Conservation (phyloP, 2,329 filamentous ascomycete genomes). For the Ophiosphaerella korrae region DNA sequence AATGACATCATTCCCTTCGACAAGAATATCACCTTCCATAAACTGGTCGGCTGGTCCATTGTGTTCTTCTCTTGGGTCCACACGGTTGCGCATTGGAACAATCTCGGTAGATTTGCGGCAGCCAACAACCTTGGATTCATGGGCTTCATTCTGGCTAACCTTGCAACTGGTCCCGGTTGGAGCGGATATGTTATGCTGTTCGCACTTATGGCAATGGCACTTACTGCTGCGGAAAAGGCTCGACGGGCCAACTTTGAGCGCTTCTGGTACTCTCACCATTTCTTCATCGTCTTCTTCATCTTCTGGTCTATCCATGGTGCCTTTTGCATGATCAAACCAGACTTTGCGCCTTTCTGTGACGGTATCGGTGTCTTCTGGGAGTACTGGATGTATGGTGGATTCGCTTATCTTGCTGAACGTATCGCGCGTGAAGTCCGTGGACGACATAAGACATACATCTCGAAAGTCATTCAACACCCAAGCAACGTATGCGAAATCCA, state of each 20-base stretch:
- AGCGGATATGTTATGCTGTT: slow-evolving; percentile 84
- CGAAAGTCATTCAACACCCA: slow-evolving; percentile 87
- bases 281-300: slow-evolving; percentile 86
- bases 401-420: slow-evolving; percentile 79
- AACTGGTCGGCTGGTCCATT: slow-evolving; percentile 83
- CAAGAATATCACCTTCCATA: slow-evolving; percentile 90
- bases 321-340: slow-evolving; percentile 89
- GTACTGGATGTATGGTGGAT: slow-evolving; percentile 86
- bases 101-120: slow-evolving; percentile 76
- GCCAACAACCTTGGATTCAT: slow-evolving; percentile 78
- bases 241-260: slow-evolving; percentile 83
- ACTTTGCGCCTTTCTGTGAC: slow-evolving; percentile 77
- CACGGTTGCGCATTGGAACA: slow-evolving; percentile 86
- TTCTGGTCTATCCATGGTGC: slow-evolving; percentile 91
- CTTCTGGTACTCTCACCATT: slow-evolving; percentile 90
- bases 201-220: slow-evolving; percentile 76
- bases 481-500: slow-evolving; percentile 90
- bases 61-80: slow-evolving; percentile 88
- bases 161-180: slow-evolving; percentile 82
- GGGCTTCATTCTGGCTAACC: slow-evolving; percentile 77
- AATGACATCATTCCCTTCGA: slow-evolving; percentile 88
- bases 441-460: slow-evolving; percentile 82
- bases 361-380: slow-evolving; percentile 85
- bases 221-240: slow-evolving; percentile 77
- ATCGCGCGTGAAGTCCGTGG: slow-evolving; percentile 79